Conservation (phyloP, 257 asterid genomes). For the Rubia yunnanensis region DNA sequence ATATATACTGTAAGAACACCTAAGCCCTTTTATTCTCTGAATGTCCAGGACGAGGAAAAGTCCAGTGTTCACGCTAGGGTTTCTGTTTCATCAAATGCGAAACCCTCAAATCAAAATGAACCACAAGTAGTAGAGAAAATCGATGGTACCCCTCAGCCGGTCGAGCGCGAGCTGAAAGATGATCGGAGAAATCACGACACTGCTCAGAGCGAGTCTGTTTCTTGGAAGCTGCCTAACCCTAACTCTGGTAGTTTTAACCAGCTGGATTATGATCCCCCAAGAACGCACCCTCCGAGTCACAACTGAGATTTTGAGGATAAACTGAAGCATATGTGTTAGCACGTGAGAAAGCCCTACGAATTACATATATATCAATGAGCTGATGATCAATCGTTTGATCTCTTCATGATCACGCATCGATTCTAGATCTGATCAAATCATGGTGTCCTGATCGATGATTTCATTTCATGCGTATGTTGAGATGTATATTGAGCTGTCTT, state of each 20-base stretch:
- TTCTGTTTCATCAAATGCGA: conserved; percentile 18
- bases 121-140: background rate
- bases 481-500: background rate
- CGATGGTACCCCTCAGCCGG: background rate
- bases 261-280: conserved; percentile 69
- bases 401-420: background rate
- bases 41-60: conserved; percentile 26
- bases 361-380: background rate
- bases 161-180: background rate
- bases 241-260: conserved; percentile 41
- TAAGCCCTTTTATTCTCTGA: background rate
- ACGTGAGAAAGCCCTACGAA: background rate
- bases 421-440: background rate
- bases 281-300: conserved; percentile 2
- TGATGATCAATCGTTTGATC: background rate
- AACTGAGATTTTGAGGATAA: background rate
- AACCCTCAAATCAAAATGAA: background rate
- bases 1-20: too few species aligned
- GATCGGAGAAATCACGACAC: background rate
- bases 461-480: background rate
- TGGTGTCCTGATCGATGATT: background rate
- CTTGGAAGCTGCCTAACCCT: conserved; percentile 51
- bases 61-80: conserved; percentile 26
- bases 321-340: background rate
- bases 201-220: conserved; percentile 14